These are phyloP conservation scores for Thelephora ganbajun DNA, from an alignment of 768 basidiomycete species.

Conservation along the genomic window DNA sequence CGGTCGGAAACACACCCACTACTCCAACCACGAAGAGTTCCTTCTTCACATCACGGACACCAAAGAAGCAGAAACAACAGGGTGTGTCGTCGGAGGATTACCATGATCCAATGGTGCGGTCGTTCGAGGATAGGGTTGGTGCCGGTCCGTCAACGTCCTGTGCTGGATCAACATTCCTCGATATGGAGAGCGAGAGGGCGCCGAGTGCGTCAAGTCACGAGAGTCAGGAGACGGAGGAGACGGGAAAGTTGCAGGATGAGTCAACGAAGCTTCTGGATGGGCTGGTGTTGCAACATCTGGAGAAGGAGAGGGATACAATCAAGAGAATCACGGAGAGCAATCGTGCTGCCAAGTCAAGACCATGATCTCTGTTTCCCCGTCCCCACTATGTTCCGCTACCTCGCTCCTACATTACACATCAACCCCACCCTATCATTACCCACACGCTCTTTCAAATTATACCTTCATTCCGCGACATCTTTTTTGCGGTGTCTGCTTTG, in stretches of 20 bases:
- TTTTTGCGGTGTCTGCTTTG: background rate
- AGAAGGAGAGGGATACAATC: slow-evolving; percentile 68
- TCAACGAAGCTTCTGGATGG: slow-evolving; percentile 59
- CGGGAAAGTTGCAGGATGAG: slow-evolving; percentile 34
- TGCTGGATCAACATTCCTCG: too few species aligned
- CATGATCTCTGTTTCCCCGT: background rate
- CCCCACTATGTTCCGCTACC: background rate
- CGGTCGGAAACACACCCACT: slow-evolving; percentile 38
- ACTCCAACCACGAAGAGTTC: slow-evolving; percentile 13
- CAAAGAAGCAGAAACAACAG: slow-evolving; percentile 21
- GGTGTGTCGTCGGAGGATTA: background rate
- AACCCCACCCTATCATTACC: too few species aligned
- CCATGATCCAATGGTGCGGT: too few species aligned
- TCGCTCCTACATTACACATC: background rate
- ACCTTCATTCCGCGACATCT: too few species aligned
- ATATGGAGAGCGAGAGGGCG: background rate
- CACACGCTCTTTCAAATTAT: too few species aligned
- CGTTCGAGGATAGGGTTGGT: too few species aligned
- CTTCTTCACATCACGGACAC: slow-evolving; percentile 33
- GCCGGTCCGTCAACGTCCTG: too few species aligned
- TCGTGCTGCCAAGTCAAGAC: background rate
- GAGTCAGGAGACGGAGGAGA: slow-evolving; percentile 14
- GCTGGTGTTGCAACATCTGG: slow-evolving; percentile 71
- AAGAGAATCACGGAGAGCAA: slow-evolving; percentile 50
- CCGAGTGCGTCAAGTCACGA: background rate